Evolutionary conservation across 176 grass and related monocot genomes (phyloP), one percentile per base, ranked within the genome.

Genomic region (Bothriochloa decipiens): DNA sequence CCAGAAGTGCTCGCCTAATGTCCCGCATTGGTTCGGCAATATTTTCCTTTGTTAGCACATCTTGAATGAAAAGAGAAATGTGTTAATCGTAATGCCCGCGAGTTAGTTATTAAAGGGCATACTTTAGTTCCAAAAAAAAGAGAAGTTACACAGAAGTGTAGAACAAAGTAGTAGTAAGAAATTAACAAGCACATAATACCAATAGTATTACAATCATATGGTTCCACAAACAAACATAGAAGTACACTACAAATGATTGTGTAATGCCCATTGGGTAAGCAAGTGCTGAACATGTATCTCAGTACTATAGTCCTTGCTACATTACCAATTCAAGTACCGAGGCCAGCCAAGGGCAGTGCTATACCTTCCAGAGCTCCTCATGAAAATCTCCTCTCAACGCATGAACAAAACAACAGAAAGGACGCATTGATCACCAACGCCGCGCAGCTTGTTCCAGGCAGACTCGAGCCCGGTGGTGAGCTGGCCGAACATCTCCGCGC

Each of bases 401-500:
- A 60, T 60, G 57, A 22, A 61, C n/a, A 25, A 61, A 12, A 8
- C 3, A 26, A 25, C 58, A 61, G 3, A 61, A 61, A 0, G 12
- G 9, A 25, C 0, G 58, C n/a, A 25, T 61, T 61, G 58, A 0
- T 11, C 1, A 99, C 96, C 93, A 55, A 87, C 91, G 55, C 96
- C 96, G 4, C 89, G 88, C 42, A 99, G 89, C 81, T 99, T 99
- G 87, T 94, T 99, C 96, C 96, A 99, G 7, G 96, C 96, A 7
- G 96, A 89, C 78, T 99, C 96, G 6, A 99, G 92, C 26, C 96
- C 93, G 52, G 80, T 94, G 37, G 96, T 96, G 79, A 99, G 91
- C 83, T 99, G 93, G 9, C 96, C 96, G 70, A 99, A 96, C 96
- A 94, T 99, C 91, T 99, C 96, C 33, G 93, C 91, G 63, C 86